Evolutionary conservation across 176 grass and related monocot species (phyloP), one percentile per base, ranked within the genome.

Genomic region (Aegilops tauschii): DNA sequence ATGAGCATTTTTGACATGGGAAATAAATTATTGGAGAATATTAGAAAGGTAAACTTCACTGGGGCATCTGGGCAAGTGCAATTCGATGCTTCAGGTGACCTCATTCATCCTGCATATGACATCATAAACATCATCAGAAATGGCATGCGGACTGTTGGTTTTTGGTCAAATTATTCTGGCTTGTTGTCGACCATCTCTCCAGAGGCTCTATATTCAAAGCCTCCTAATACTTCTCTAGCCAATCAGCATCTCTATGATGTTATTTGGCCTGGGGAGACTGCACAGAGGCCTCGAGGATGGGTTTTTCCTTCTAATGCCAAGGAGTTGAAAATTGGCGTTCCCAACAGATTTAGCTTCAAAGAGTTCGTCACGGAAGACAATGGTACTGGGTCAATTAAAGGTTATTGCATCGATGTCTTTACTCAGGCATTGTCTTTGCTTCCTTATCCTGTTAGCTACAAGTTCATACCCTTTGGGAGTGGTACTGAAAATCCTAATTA

Each of bases 341-440:
- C 96, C 69, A 67, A 94, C 65, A 95, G 96, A 83, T 88, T 91
- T 78, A 93, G 96, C 74, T 96, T 83, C 71, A 61, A 63, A 81
- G 88, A 87, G 59, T 93, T 98, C 61, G 88, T 96, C 76, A 86
- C 86, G 30, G 66, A 68, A 79, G 92, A 95, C 79, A 78, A 87
- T 54, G 62, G 30, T 50, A 96, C 92, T 49, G 86, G 83, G 39
- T 84, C 76, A 76, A 92, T 94, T 83, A 92, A 84, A 27, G 96
- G 96, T 50, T 98, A 94, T 86, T 98, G 93, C 83, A 70, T 94
- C 14, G 96, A 98, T 88, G 96, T 98, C 37, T 98, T 98, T 81
- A 80, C 85, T 79, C 88, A 93, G 84, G 93, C 96, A 82, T 82
- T 96, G 87, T 42, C 90, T 56, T 86, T 98, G 79, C 92, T 96